Conservation (phyloP, 805 yeast genomes). For the Candida montana region DNA sequence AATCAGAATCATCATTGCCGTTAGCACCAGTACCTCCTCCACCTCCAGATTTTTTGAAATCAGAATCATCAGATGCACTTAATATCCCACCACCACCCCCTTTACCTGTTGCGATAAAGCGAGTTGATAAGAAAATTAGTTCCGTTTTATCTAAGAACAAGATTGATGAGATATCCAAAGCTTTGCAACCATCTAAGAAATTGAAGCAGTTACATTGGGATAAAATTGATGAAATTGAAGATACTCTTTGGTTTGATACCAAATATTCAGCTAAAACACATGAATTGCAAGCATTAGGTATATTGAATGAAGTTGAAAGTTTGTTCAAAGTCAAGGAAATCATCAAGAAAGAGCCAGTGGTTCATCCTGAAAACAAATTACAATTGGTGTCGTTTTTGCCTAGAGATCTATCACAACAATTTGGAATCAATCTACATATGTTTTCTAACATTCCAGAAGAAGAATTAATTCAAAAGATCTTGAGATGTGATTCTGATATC, state of each 20-base stretch:
- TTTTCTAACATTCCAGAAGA: slow-evolving; percentile 49
- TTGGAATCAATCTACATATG: slow-evolving; percentile 70
- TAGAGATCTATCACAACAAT: slow-evolving; percentile 71
- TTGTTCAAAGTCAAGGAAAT: slow-evolving; percentile 48
- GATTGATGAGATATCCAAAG: slow-evolving; percentile 11
- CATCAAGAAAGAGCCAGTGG: slow-evolving; percentile 23
- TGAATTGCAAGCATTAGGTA: slow-evolving; percentile 52
- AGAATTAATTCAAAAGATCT: slow-evolving; percentile 48
- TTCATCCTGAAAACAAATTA: slow-evolving; percentile 35
- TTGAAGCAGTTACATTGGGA: slow-evolving; percentile 84
- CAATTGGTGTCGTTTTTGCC: slow-evolving; percentile 54
- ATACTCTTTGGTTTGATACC: slow-evolving; percentile 58
- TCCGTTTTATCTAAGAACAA: slow-evolving; percentile 1
- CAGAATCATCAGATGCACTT: slow-evolving; percentile 6
- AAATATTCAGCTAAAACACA: slow-evolving; percentile 41
- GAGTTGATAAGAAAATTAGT: neutral
- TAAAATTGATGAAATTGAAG: slow-evolving; percentile 50
- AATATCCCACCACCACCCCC: slow-evolving; percentile 18
- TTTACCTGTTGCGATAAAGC: neutral
- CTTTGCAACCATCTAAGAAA: slow-evolving; percentile 41
- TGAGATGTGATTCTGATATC: slow-evolving; percentile 55
- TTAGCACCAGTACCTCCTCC: slow-evolving; percentile 5
- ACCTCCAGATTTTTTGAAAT: slow-evolving; percentile 3
- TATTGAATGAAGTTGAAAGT: slow-evolving; percentile 58
- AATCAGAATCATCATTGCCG: slow-evolving; percentile 5